A percentile compares a stretch with the other conserved stretches of the same genome.
Conservation (phyloP, 2,329 filamentous ascomycete species). For the Akanthomyces lecanii region DNA sequence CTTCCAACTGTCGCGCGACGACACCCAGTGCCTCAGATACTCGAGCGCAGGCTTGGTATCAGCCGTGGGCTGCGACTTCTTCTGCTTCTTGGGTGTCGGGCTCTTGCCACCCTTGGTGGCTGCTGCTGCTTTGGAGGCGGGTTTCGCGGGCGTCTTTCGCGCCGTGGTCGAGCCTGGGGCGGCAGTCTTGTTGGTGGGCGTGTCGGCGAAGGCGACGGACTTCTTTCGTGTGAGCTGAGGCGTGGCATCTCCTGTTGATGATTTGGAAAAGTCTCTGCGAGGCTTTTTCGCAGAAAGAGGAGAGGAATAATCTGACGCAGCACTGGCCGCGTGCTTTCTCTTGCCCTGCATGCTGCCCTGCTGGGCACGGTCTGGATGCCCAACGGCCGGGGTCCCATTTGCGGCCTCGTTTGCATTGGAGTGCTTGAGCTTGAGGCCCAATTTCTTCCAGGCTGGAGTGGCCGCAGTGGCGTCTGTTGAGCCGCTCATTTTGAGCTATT, state of each 20-base stretch:
- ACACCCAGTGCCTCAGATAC: slow-evolving; percentile 75
- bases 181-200: slow-evolving; percentile 22
- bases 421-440: slow-evolving; percentile 58
- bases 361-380: slow-evolving; percentile 18
- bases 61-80: slow-evolving; percentile 33
- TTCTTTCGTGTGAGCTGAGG: slow-evolving; percentile 37
- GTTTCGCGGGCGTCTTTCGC: slow-evolving; percentile 31
- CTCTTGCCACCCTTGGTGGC: not conserved
- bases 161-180: slow-evolving; percentile 23
- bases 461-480: slow-evolving; percentile 4
- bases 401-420: slow-evolving; percentile 11
- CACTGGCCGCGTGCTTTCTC: slow-evolving; percentile 14
- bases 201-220: slow-evolving; percentile 45
- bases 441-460: slow-evolving; percentile 55
- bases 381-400: slow-evolving; percentile 16
- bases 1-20: slow-evolving; percentile 72
- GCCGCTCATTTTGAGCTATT: slow-evolving; percentile 14
- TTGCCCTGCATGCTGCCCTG: slow-evolving; percentile 17
- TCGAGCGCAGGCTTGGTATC: slow-evolving; percentile 62
- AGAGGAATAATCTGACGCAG: slow-evolving; percentile 15
- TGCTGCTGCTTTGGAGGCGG: slow-evolving; percentile 31
- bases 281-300: slow-evolving; percentile 16
- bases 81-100: slow-evolving; percentile 30
- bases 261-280: slow-evolving; percentile 13
- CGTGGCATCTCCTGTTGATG: slow-evolving; percentile 17